phyloP scores from a whole-genome alignment of 2,329 filamentous ascomycete species.

The Triangularia setosa region DNA sequence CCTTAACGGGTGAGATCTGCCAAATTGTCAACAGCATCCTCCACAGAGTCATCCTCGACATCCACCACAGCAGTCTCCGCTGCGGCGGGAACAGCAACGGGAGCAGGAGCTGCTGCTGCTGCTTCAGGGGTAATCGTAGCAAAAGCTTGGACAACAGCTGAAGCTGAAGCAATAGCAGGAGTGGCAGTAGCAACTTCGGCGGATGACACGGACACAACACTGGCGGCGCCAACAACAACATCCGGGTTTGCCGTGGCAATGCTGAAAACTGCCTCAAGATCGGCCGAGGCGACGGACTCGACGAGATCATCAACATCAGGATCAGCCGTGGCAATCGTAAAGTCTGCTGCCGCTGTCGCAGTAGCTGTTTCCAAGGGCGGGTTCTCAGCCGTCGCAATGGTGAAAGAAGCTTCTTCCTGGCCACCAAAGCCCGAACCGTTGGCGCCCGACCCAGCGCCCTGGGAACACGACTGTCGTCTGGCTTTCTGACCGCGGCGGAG shows the following conservation, averaged over 20 bases:
- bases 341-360: not conserved
- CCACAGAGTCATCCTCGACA: not conserved
- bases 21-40: slow-evolving; percentile 17
- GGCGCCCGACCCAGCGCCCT: not conserved
- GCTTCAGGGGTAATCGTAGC: slow-evolving; percentile 5
- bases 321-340: slow-evolving; percentile 12
- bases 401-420: slow-evolving; percentile 1
- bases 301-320: not conserved
- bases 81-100: slow-evolving; percentile 13
- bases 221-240: slow-evolving; percentile 4
- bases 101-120: slow-evolving; percentile 10
- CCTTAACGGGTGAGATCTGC: slow-evolving; percentile 27
- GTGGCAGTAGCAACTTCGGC: slow-evolving; percentile 12
- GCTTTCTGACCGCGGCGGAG: slow-evolving; percentile 23
- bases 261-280: slow-evolving; percentile 2
- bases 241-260: slow-evolving; percentile 11
- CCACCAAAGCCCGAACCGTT: not conserved
- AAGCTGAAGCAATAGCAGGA: slow-evolving; percentile 4
- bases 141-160: not conserved
- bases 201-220: not conserved
- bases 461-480: slow-evolving; percentile 27
- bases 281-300: slow-evolving; percentile 2
- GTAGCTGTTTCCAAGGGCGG: not conserved
- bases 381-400: not conserved
- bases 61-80: slow-evolving; percentile 5